Base-by-base conservation (phyloP, 441 rosid genomes). In the Adansonia rubrostipa region DNA sequence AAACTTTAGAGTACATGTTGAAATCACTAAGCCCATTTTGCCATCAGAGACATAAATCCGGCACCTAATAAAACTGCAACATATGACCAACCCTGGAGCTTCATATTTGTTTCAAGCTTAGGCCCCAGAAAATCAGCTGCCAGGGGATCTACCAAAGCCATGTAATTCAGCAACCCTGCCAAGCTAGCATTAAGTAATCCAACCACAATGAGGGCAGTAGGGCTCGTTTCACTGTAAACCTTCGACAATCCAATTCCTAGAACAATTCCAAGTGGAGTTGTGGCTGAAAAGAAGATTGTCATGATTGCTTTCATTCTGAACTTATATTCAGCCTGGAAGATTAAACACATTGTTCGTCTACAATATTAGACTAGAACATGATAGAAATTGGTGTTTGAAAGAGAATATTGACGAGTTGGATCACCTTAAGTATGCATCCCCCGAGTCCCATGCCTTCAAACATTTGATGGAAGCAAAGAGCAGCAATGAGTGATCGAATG, bases 81-180 rank as follows among this genome's bases (percentile, higher is more conserved):
- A 42, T 80, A 84, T 7, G 87, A 68, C 73, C 83, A 82, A 40
- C 79, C 13, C 45, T 88, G 92, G 53, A 90, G 92, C 81, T 80
- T 86, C 56, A 86, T 65, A 45, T 78, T 88, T 1, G 64, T 54
- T 67, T 88, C 90, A 65, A 86, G 81, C 70, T 79, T 83, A 0
- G 78, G 80, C 5, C 90, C 91, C 89, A 86, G 77, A 33, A 88
- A 88, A 24, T 89, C 90, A 0, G 85, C 81, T 0, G 89, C 79
- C 0, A 86, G 80, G 11, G 88, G 91, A 67, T 87, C 89, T 3
- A 90, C 93, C 79, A 90, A 11, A 6, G 93, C 93, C 93, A 87
- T 90, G 79, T 86, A 90, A 9, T 83, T 85, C 80, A 90, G 63
- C 24, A 90, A 82, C 9, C 91, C 89, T 0, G 92, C 86, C 0